phyloP scores from a whole-genome alignment of 2,329 filamentous ascomycete species.

The Sporothrix phasma region DNA sequence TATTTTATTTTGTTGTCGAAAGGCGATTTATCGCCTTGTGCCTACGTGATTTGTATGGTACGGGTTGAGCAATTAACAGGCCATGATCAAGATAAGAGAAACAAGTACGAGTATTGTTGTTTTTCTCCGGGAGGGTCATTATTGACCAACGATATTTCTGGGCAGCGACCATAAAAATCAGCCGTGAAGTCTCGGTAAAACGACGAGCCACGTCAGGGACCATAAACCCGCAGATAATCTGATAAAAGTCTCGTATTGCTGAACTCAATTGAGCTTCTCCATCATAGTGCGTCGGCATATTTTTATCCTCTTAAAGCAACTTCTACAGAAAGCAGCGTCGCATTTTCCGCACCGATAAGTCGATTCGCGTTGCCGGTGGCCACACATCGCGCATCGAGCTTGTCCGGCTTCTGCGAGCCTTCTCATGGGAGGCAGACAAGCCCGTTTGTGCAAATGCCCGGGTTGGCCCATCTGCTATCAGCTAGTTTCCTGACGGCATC shows the following conservation, averaged over 20 bases:
- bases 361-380: neutral
- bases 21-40: no score
- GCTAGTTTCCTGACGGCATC: neutral
- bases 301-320: neutral
- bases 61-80: neutral
- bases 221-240: no score
- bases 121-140: no score
- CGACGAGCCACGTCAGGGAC: no score
- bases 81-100: neutral
- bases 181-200: no score
- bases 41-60: neutral
- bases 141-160: no score
- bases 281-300: neutral
- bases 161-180: no score
- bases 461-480: constrained; percentile 8
- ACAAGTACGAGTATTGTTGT: neutral
- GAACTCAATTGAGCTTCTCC: neutral
- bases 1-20: neutral
- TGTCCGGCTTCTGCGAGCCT: neutral
- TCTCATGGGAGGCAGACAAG: neutral
- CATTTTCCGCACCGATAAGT: neutral
- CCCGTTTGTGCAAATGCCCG: neutral
- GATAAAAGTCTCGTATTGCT: no score
- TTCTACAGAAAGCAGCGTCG: neutral
- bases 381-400: neutral